Conservation (phyloP, 768 basidiomycete genomes). For the Cystobasidium tubakii region DNA sequence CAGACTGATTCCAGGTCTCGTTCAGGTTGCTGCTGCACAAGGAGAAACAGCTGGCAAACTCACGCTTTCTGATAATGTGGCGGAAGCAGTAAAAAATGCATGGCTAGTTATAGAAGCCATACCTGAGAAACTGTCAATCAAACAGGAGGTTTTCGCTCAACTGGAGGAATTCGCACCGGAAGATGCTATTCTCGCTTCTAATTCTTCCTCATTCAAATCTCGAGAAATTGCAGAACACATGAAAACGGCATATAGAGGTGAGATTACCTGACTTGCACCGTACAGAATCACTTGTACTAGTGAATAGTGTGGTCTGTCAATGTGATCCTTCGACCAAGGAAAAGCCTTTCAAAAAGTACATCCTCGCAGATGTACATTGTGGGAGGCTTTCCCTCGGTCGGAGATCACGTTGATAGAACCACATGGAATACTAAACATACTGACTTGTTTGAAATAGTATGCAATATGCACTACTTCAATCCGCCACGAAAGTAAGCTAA, state of each 20-base stretch:
- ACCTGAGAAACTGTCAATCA: slow-evolving; percentile 11
- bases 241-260: background rate
- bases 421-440: no score
- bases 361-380: no score
- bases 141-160: background rate
- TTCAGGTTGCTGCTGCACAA: background rate
- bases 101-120: slow-evolving; percentile 30
- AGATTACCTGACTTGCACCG: background rate
- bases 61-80: background rate
- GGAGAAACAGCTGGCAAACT: background rate
- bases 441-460: background rate
- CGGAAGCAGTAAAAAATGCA: background rate
- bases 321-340: no score
- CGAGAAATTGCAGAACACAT: background rate
- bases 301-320: no score
- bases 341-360: no score
- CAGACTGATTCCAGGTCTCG: no score
- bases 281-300: no score
- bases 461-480: slow-evolving; percentile 34
- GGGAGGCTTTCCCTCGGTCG: no score
- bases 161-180: background rate
- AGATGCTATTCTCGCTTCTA: slow-evolving; percentile 16
- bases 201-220: slow-evolving; percentile 22
- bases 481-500: slow-evolving; percentile 9
- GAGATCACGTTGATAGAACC: no score